Evolutionary conservation across 176 grass and related monocot species (phyloP), one percentile per base, ranked within the genome.

Genomic region (Ensete ventricosum): DNA sequence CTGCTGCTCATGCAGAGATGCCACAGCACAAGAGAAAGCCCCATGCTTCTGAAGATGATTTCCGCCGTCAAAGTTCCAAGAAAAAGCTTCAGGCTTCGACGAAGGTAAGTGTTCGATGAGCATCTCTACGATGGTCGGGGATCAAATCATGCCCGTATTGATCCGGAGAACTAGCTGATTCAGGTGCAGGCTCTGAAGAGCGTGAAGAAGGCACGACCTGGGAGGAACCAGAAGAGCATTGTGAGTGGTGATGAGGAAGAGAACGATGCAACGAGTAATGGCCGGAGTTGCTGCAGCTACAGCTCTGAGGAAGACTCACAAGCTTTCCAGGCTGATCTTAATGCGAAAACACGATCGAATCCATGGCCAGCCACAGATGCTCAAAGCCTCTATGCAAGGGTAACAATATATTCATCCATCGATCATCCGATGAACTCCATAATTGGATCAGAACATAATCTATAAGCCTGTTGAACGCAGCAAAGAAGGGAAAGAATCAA

Each of bases 401-500:
- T 91, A 82, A 24, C 6, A 25, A 43, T 43, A 43, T 6, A 43
- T 43, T 43, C 4, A 43, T 43, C 34, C 0, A 43, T 43, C 34
- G 5, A 43, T 43, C 4, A 43, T 43, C 34, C 25, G 24, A 51
- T n/a, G 13, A n/a, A 54, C 51, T 50, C 26, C 13, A 0, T 14
- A 43, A 22, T 43, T 14, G 11, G 22, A 25, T 27, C 27, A 52
- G 8, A 19, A 55, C 78, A n/a, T 6, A n/a, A 14, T 13, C 22
- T 83, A 82, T n/a, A 12, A 49, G 14, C 17, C 51, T 9, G 70
- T 24, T 73, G 29, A 79, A 71, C 86, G 70, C 88, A 96, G 92
- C 88, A 75, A 87, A 86, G 92, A 79, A 91, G 86, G 64, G 85
- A 88, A 62, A 88, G 80, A 62, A 91, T 96, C 77, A 96, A 91